Base-by-base conservation (phyloP, 345 rosid genomes). In the Theobroma cacao region DNA sequence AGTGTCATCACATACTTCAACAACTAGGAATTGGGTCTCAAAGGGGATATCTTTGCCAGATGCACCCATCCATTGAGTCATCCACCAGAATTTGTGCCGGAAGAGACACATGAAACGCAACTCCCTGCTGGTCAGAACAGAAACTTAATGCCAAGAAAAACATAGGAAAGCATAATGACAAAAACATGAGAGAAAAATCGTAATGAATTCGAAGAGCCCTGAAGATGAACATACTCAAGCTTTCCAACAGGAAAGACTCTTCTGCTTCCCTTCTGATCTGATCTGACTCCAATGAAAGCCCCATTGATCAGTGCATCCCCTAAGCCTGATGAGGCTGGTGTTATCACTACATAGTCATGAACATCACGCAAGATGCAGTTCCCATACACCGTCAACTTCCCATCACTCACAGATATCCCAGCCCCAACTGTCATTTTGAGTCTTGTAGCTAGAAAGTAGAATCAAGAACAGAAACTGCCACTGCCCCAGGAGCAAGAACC, bases 81-180 rank as follows among this genome's bases (percentile, higher is more conserved):
- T 91, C 94, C 94, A 91, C 92, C 94, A 91, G 69, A 91, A 38
- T 43, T 89, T 91, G 86, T 85, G 88, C 34, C 91, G 90, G 52
- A 91, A 91, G 76, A 86, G 79, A 66, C 89, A 85, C 94, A 85
- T 88, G 71, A 91, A 91, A 14, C 90, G 81, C 85, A 88, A 78
- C 20, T 88, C 91, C 85, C 93, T 90, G 84, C 79, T 79, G 12
- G 38, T 33, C 11, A 3, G 45, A 63, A 33, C 14, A 33, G 2
- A 34, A 62, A 30, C n/a, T 14, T 18, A 62, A 17, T 50, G 22
- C 56, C 56, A 55, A n/a, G 24, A 55, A 55, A 55, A 9, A 26
- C 59, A n/a, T n/a, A 55, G 26, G 59, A 28, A n/a, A 55, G 26
- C 1, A 50, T 50, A 41, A 41, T n/a, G n/a, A n/a, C 38, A 2